phyloP scores from a whole-genome alignment of 139 green algal species.

The Auxenochlorella protothecoides region DNA sequence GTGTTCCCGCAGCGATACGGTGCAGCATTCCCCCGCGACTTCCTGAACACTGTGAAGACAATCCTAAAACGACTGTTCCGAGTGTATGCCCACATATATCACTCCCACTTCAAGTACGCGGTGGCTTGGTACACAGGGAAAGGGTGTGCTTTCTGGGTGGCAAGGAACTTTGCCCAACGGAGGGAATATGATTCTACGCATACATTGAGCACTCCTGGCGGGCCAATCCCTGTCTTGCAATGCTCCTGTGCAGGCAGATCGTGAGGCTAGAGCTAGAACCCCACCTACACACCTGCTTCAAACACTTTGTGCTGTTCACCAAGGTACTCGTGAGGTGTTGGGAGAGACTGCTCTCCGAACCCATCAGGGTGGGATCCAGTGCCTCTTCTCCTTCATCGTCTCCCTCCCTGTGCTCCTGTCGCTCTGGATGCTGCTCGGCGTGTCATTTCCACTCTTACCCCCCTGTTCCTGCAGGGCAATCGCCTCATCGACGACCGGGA shows the following conservation, averaged over 20 bases:
- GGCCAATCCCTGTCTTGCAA: neutral
- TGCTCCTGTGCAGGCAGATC: slow-evolving; percentile 25
- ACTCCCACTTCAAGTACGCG: slow-evolving; percentile 83
- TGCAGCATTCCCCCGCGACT: slow-evolving; percentile 76
- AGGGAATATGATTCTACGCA: neutral
- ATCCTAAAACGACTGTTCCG: slow-evolving; percentile 98
- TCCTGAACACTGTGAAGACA: slow-evolving; percentile 69
- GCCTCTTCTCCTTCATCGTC: neutral
- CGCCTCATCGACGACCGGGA: slow-evolving; percentile 86
- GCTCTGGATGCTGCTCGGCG: neutral
- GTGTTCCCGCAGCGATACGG: slow-evolving; percentile 84
- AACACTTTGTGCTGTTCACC: slow-evolving; percentile 96
- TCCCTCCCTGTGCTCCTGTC: neutral
- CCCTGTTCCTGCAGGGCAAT: slow-evolving; percentile 24
- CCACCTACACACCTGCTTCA: slow-evolving; percentile 99
- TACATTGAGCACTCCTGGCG: neutral
- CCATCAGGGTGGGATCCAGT: neutral
- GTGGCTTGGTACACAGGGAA: too few species aligned
- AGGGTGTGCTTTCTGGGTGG: too few species aligned
- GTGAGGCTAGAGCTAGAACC: slow-evolving; percentile 70
- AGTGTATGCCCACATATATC: slow-evolving; percentile 99
- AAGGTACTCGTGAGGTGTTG: slow-evolving; percentile 22
- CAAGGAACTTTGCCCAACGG: too few species aligned
- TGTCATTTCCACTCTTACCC: too few species aligned
- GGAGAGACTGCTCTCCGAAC: too few species aligned